Evolutionary conservation across 352 stramenopile genomes (phyloP).

Genomic region (Phytophthora quininea): DNA sequence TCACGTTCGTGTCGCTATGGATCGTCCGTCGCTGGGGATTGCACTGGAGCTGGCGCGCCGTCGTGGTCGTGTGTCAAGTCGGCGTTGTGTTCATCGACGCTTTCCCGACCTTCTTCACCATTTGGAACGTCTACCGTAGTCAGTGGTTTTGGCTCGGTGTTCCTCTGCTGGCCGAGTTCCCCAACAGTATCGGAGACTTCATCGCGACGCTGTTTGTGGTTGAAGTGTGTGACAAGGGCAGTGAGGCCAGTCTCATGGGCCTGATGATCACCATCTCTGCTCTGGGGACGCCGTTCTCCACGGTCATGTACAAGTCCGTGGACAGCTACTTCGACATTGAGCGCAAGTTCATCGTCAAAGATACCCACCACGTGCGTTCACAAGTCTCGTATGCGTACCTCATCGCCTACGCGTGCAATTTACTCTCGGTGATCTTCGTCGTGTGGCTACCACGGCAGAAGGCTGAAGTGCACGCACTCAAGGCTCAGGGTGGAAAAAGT

Average conservation of each 20-base stretch:
- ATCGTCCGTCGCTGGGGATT: slow-evolving; percentile 54
- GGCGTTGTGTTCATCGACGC: slow-evolving; percentile 52
- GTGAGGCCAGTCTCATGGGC: slow-evolving; percentile 55
- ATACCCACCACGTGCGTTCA: slow-evolving; percentile 43
- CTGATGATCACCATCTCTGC: slow-evolving; percentile 51
- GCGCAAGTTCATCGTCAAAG: slow-evolving; percentile 48
- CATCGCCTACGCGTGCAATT: slow-evolving; percentile 63
- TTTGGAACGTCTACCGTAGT: slow-evolving; percentile 72
- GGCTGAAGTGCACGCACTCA: slow-evolving; percentile 46
- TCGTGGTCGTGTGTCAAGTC: slow-evolving; percentile 48
- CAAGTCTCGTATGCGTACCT: slow-evolving; percentile 62
- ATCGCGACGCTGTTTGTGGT: slow-evolving; percentile 58
- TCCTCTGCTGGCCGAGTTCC: slow-evolving; percentile 57
- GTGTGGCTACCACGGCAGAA: slow-evolving; percentile 60
- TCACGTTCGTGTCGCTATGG: slow-evolving; percentile 48
- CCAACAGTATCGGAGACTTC: slow-evolving; percentile 51
- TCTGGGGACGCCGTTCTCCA: slow-evolving; percentile 55
- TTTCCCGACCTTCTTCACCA: slow-evolving; percentile 60
- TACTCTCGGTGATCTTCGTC: slow-evolving; percentile 54
- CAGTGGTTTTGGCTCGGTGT: slow-evolving; percentile 75
- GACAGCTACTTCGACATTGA: slow-evolving; percentile 63
- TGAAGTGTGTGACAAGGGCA: slow-evolving; percentile 54
- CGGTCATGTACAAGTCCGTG: slow-evolving; percentile 62
- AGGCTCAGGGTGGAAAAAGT: slow-evolving; percentile 46
- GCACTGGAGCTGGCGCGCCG: slow-evolving; percentile 59